phyloP scores from a whole-genome alignment of 352 stramenopile genomes.

The Phytopythium sindhum region DNA sequence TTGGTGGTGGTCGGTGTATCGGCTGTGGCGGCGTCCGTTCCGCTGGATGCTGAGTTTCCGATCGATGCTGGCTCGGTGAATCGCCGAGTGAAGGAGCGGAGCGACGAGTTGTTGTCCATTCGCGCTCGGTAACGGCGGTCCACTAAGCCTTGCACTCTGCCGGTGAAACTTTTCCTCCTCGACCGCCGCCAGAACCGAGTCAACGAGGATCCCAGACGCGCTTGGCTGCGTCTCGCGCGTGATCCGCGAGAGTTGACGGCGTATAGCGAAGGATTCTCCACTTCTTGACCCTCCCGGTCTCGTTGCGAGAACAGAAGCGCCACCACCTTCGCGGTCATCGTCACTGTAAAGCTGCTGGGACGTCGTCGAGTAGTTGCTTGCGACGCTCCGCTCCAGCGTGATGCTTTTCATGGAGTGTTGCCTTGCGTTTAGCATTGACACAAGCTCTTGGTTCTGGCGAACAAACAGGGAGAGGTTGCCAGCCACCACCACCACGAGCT shows the following conservation, averaged over 20 bases:
- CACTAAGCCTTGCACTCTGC: not conserved
- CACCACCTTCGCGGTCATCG: not conserved
- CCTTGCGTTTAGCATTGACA: slow-evolving; percentile 41
- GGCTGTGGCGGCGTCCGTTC: not conserved
- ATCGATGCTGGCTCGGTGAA: slow-evolving; percentile 10
- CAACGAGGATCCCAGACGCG: slow-evolving; percentile 29
- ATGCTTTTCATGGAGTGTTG: slow-evolving; percentile 54
- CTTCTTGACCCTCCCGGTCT: not conserved
- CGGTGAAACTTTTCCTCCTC: slow-evolving; percentile 20
- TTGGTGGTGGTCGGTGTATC: not conserved
- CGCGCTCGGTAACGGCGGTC: not conserved
- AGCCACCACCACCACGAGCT: slow-evolving; percentile 45
- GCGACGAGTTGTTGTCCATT: not conserved
- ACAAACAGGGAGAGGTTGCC: slow-evolving; percentile 41
- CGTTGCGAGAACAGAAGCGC: not conserved
- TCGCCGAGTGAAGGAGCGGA: slow-evolving; percentile 3
- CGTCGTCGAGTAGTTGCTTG: slow-evolving; percentile 68
- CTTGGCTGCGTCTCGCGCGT: not conserved
- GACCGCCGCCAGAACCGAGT: slow-evolving; percentile 53
- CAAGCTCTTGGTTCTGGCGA: slow-evolving; percentile 33
- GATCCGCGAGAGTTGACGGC: slow-evolving; percentile 10
- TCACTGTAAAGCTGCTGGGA: slow-evolving; percentile 50
- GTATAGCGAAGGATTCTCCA: slow-evolving; percentile 5
- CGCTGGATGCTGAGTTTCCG: slow-evolving; percentile 14
- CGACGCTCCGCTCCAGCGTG: slow-evolving; percentile 50